A percentile compares a stretch with the other conserved stretches of the same genome.
Evolutionary conservation across 306 rosid species (phyloP).

Genomic region (Prunus kanzakura): DNA sequence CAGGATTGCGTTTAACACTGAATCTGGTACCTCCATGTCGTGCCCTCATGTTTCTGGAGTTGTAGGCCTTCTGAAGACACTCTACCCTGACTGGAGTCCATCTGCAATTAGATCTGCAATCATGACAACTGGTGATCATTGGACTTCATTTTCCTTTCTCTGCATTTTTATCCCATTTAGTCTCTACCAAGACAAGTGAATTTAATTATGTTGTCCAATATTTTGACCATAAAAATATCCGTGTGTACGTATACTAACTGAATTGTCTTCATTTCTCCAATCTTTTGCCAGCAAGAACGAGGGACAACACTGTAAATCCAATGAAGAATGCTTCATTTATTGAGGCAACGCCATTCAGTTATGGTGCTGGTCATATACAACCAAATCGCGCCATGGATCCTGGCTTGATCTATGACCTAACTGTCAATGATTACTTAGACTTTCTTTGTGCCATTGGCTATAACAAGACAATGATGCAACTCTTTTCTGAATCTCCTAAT

Average conservation of each 20-base stretch:
- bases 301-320: constrained; percentile 47
- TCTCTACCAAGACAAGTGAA: background rate
- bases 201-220: too few species aligned
- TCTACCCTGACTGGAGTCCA: constrained; percentile 63
- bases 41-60: constrained; percentile 79
- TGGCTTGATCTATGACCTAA: constrained; percentile 69
- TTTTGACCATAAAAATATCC: background rate
- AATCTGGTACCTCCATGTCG: constrained; percentile 83
- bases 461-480: constrained; percentile 19
- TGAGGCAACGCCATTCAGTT: constrained; percentile 43
- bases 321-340: constrained; percentile 27
- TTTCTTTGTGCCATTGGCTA: constrained; percentile 59
- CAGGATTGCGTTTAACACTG: constrained; percentile 39
- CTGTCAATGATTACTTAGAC: constrained; percentile 46
- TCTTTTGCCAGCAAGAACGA: constrained; percentile 43
- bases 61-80: constrained; percentile 62
- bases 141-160: background rate
- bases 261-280: background rate
- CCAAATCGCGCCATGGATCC: constrained; percentile 76
- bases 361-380: constrained; percentile 65
- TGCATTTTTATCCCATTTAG: background rate
- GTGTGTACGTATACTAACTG: background rate
- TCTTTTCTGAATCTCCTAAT: constrained; percentile 17
- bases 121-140: constrained; percentile 51
- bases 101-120: constrained; percentile 65